Evolutionary conservation across 108 stramenopile species (phyloP).

Genomic region (Cylindrotheca closterium): DNA sequence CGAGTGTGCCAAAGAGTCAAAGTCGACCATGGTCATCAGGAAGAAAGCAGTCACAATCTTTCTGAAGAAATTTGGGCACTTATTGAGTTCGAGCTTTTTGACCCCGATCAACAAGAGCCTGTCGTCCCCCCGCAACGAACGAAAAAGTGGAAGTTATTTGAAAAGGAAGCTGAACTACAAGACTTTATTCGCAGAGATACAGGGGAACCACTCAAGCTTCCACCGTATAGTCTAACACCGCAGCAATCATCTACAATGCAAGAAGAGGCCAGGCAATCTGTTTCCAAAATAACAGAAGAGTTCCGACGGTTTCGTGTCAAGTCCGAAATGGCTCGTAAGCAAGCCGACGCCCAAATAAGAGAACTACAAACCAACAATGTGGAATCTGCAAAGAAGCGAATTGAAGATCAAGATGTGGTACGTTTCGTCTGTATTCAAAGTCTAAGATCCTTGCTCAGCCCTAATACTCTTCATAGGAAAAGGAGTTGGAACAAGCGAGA

Average conservation of each 20-base stretch:
- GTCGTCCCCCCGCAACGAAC: constrained; percentile 28
- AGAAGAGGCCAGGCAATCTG: constrained; percentile 59
- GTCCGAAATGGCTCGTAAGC: constrained; percentile 79
- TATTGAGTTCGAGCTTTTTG: constrained; percentile 61
- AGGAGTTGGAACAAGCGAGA: constrained; percentile 11
- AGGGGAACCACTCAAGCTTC: constrained; percentile 80
- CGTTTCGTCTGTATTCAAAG: neutral
- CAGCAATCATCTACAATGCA: constrained; percentile 69
- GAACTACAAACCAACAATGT: constrained; percentile 75
- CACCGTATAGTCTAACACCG: constrained; percentile 76
- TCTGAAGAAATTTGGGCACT: constrained; percentile 81
- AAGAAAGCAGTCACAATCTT: neutral
- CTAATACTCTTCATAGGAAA: neutral
- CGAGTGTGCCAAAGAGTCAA: constrained; percentile 75
- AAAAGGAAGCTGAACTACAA: constrained; percentile 60
- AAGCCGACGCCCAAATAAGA: constrained; percentile 73
- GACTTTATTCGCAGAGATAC: constrained; percentile 85
- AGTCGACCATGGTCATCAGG: constrained; percentile 20
- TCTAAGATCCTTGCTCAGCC: neutral
- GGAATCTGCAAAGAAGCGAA: constrained; percentile 63
- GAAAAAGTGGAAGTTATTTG: constrained; percentile 76
- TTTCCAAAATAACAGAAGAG: constrained; percentile 77
- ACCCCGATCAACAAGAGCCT: constrained; percentile 28
- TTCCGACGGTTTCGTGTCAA: constrained; percentile 83
- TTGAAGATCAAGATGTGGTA: constrained; percentile 57